These are phyloP conservation scores for Chrysanthemum seticuspe DNA, from an alignment of 129 eudicot genomes.

Conservation along the genomic window DNA sequence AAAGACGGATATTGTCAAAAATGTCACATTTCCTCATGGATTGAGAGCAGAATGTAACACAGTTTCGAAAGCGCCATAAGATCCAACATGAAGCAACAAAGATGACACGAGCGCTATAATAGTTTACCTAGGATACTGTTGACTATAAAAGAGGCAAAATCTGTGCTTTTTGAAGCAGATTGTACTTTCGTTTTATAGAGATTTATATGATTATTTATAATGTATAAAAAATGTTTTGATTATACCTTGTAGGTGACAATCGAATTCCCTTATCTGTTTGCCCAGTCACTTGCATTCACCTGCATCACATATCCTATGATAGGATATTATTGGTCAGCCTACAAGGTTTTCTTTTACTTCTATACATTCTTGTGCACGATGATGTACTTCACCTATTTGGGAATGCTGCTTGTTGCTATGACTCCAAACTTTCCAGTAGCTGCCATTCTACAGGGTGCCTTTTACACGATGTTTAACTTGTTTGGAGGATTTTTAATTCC, in stretches of 20 bases:
- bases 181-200: background rate
- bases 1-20: too few relatives aligned
- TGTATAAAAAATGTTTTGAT: background rate
- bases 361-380: slow-evolving; percentile 31
- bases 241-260: slow-evolving; percentile 26
- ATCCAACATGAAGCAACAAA: too few relatives aligned
- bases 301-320: slow-evolving; percentile 35
- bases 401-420: slow-evolving; percentile 27
- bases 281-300: slow-evolving; percentile 24
- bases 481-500: slow-evolving; percentile 58
- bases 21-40: too few relatives aligned
- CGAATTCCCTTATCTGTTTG: slow-evolving; percentile 33
- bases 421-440: slow-evolving; percentile 58
- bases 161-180: slow-evolving; percentile 9
- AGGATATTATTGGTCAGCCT: slow-evolving; percentile 28
- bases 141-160: background rate
- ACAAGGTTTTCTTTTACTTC: slow-evolving; percentile 37
- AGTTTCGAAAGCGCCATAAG: too few relatives aligned
- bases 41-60: too few relatives aligned
- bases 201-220: background rate
- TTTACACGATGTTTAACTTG: slow-evolving; percentile 44
- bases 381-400: slow-evolving; percentile 33
- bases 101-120: background rate
- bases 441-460: slow-evolving; percentile 37
- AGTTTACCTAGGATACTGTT: background rate